Conservation (phyloP, 352 stramenopile genomes). For the Elongisporangium prolatum region DNA sequence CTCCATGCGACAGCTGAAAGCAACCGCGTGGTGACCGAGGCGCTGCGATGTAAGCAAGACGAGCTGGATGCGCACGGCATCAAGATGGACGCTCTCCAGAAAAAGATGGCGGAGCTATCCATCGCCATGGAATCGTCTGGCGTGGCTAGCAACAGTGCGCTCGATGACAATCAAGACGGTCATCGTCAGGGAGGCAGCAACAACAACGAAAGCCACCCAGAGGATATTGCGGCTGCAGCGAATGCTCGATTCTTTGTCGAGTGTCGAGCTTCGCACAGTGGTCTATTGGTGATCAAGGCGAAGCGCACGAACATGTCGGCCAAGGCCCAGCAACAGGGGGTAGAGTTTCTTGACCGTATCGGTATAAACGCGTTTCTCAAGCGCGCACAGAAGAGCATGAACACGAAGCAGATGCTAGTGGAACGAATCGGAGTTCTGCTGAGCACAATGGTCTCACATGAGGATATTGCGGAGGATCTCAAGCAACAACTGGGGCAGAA, state of each 20-base stretch:
- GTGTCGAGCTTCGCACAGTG: slow-evolving; percentile 70
- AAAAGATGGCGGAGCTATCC: slow-evolving; percentile 61
- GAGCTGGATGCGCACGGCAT: slow-evolving; percentile 86
- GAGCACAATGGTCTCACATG: slow-evolving; percentile 55
- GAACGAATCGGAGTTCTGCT: slow-evolving; percentile 87
- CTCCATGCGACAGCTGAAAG: slow-evolving; percentile 88
- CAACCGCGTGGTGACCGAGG: slow-evolving; percentile 91
- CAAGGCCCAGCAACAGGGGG: slow-evolving; percentile 41
- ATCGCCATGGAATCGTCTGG: slow-evolving; percentile 56
- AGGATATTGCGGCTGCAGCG: slow-evolving; percentile 52
- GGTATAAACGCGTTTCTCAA: slow-evolving; percentile 93
- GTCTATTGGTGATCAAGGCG: slow-evolving; percentile 88
- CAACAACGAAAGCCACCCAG: slow-evolving; percentile 28
- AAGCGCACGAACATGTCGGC: slow-evolving; percentile 82
- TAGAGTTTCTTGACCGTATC: slow-evolving; percentile 88
- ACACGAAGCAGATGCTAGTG: slow-evolving; percentile 91
- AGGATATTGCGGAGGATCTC: slow-evolving; percentile 62
- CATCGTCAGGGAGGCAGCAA: slow-evolving; percentile 16
- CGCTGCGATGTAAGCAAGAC: slow-evolving; percentile 84
- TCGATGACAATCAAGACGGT: slow-evolving; percentile 21
- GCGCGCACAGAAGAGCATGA: slow-evolving; percentile 89
- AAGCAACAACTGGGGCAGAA: slow-evolving; percentile 45
- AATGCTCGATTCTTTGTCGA: slow-evolving; percentile 88
- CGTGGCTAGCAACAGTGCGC: slow-evolving; percentile 8
- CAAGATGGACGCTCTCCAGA: slow-evolving; percentile 73